A percentile compares a stretch with the other conserved stretches of the same genome.
phyloP scores from a whole-genome alignment of 345 rosid genomes.

The Aquilaria yunnanensis region DNA sequence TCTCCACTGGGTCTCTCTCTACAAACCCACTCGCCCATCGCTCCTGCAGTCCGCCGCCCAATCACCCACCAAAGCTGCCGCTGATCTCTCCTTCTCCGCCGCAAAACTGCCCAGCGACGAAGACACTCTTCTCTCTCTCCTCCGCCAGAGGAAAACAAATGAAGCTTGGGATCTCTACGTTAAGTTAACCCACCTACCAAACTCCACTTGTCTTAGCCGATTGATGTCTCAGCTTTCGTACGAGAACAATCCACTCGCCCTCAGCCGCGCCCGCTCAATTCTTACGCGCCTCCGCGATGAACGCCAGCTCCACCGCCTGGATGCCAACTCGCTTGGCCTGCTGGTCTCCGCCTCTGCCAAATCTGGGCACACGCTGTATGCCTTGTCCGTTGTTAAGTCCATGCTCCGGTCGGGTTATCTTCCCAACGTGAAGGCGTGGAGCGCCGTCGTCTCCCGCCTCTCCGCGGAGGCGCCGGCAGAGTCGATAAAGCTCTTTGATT shows the following conservation, averaged over 20 bases:
- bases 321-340: conserved; percentile 86
- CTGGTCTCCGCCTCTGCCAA: conserved; percentile 77
- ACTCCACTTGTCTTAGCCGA: conserved; percentile 87
- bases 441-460: conserved; percentile 74
- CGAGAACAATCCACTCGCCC: conserved; percentile 42
- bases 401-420: conserved; percentile 92
- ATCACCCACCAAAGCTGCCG: conserved; percentile 21
- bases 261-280: conserved; percentile 79
- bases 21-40: conserved; percentile 21
- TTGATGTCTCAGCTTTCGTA: conserved; percentile 79
- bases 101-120: conserved; percentile 26
- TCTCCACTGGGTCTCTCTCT: conserved; percentile 21
- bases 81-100: conserved; percentile 23
- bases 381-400: conserved; percentile 66
- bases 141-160: conserved; percentile 66
- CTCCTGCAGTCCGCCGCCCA: conserved; percentile 25
- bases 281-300: conserved; percentile 91
- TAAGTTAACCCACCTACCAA: conserved; percentile 56
- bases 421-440: conserved; percentile 91
- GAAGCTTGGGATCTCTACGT: conserved; percentile 78
- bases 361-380: conserved; percentile 66
- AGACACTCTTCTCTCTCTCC: conserved; percentile 61
- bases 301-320: conserved; percentile 84
- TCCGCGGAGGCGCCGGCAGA: conserved; percentile 59
- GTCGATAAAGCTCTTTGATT: conserved; percentile 51